Evolutionary conservation across 1,284 basidiomycete species (phyloP), one percentile per base, ranked within the genome.

Genomic region (Inonotus obliquus): DNA sequence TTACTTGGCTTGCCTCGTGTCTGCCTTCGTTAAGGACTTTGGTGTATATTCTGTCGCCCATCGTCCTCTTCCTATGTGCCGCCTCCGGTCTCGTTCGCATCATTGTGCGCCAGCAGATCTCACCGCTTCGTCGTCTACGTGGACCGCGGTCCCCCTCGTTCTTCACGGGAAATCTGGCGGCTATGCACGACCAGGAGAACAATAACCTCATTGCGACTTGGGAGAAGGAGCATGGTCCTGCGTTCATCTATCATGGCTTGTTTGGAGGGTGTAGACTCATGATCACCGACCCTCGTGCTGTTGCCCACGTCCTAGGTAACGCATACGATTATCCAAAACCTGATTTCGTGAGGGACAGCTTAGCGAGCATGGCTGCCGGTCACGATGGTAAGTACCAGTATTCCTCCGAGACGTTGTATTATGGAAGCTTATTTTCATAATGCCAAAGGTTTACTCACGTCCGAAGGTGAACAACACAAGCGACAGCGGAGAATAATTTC

Each of bases 281-380:
- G 72, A 83, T 83, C 17, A 81, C 78, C 44, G 87, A 90, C 70
- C 80, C 81, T 0, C 72, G 76, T 25, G 85, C 87, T 0, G 72
- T 89, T 27, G 75, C 80, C 3, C 79, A 87, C 65, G 82, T 91
- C 57, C 79, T 90, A 55, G 74, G 76, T 13, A 78, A 81, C 61
- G 78, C 82, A 4, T 84, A 89, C 67, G 76, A 80, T 41, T 89
- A 84, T 69, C 85, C 84, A 21, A 90, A 89, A 68, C 85, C 87
- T 1, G 78, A 82, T 51, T 83, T 85, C 62, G 77, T 88, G 10
- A 75, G 83, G 25, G 79, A 83, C 41, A 76, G 76, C 55, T 74
- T 91, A 32, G 81, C 81, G 0, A 75, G 74, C 39, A 84, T 85
- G 81, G 78, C 75, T 37, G 78, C 75, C 0, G 79, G 81, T 1